Percentiles rank a stretch among this genome's conserved stretches.
Conservation (phyloP, 139 green algal species). For the Chlamydomonas eustigma region DNA sequence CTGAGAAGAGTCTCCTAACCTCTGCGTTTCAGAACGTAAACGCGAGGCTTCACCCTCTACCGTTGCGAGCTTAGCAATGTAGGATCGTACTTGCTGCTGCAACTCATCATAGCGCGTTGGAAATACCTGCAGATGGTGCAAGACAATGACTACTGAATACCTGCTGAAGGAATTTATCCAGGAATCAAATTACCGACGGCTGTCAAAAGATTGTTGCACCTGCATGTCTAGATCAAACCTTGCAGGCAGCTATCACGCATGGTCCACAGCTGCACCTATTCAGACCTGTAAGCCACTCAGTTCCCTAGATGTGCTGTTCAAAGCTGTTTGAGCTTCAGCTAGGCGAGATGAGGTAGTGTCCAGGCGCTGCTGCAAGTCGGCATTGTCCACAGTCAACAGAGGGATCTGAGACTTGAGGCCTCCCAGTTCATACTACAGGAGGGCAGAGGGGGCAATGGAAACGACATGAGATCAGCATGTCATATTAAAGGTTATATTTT, state of each 20-base stretch:
- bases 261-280: too few relatives aligned
- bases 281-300: conserved; percentile 20
- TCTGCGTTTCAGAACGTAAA: neutral
- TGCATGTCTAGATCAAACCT: too few relatives aligned
- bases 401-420: conserved; percentile 5
- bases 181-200: too few relatives aligned
- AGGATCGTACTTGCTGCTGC: conserved; percentile 4
- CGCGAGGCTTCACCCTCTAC: conserved; percentile 21
- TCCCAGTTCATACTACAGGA: conserved; percentile 6
- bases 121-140: conserved; percentile 22
- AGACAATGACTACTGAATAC: too few relatives aligned
- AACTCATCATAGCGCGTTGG: conserved; percentile 26
- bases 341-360: neutral
- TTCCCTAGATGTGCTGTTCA: conserved; percentile 6
- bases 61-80: conserved; percentile 7
- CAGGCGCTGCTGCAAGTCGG: conserved; percentile 23
- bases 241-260: too few relatives aligned
- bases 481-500: too few relatives aligned
- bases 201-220: too few relatives aligned
- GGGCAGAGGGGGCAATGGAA: too few relatives aligned
- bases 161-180: too few relatives aligned
- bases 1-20: neutral
- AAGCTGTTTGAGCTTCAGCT: conserved; percentile 1
- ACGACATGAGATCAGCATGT: too few relatives aligned
- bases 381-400: conserved; percentile 8